Evolutionary conservation across 2,329 filamentous ascomycete species (phyloP).

Genomic region (Fusarium sp.): DNA sequence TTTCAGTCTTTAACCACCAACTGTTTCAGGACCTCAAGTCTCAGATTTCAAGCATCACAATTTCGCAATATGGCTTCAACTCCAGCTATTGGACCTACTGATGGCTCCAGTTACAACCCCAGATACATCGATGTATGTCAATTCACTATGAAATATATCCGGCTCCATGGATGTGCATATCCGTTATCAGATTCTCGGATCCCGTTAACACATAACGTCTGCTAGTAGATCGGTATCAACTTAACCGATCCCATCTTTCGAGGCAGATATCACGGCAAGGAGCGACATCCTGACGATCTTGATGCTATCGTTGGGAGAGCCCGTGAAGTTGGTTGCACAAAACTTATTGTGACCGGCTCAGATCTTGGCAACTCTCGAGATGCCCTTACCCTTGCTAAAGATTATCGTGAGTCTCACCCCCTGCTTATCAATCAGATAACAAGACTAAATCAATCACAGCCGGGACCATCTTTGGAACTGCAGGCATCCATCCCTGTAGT

Average conservation of each 20-base stretch:
- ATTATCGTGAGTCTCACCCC: slow-evolving; percentile 72
- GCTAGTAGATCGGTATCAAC: slow-evolving; percentile 86
- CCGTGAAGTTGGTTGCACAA: slow-evolving; percentile 81
- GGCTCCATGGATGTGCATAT: slow-evolving; percentile 18
- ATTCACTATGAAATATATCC: slow-evolving; percentile 1
- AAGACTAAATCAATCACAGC: slow-evolving; percentile 61
- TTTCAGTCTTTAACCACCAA: slow-evolving; percentile 13
- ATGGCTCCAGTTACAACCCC: slow-evolving; percentile 53
- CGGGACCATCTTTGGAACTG: slow-evolving; percentile 86
- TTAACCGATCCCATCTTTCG: slow-evolving; percentile 91
- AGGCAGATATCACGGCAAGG: slow-evolving; percentile 84
- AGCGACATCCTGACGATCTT: slow-evolving; percentile 80
- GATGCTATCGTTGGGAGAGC: slow-evolving; percentile 83
- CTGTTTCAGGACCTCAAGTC: slow-evolving; percentile 12
- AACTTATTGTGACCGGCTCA: slow-evolving; percentile 94
- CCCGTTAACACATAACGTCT: slow-evolving; percentile 35
- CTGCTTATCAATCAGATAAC: slow-evolving; percentile 5
- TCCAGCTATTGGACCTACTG: slow-evolving; percentile 35
- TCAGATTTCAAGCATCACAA: slow-evolving; percentile 14
- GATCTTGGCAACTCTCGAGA: slow-evolving; percentile 82
- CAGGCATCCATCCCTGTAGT: slow-evolving; percentile 94
- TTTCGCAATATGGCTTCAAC: slow-evolving; percentile 48
- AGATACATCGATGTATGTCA: slow-evolving; percentile 72
- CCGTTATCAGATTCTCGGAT: slow-evolving; percentile 15
- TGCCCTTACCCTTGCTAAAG: slow-evolving; percentile 78